Evolutionary conservation across 495 filamentous ascomycete species (phyloP), one percentile per base, ranked within the genome.

Genomic region (Penicillium robsamsonii): DNA sequence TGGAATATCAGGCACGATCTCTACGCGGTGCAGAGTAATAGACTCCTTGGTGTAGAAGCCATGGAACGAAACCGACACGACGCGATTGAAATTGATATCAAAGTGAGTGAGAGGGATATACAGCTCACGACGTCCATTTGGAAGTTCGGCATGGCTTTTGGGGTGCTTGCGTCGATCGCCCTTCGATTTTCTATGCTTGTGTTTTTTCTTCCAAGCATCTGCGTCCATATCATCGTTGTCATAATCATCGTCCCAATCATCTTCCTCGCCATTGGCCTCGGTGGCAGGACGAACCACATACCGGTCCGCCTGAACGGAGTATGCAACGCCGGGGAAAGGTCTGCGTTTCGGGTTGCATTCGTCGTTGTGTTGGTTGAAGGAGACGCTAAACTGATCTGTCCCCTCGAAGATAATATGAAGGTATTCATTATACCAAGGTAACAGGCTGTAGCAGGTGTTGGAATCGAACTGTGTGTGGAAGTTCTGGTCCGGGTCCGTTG

Each of bases 61-160:
- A 60, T 84, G 81, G 41, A 92, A 75, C 2, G 83, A 83, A 48
- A 92, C 74, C 4, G 87, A 87, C 40, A 90, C 77, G 20, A 78
- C 64, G 4, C 82, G 78, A 35, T 69, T 72, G 2, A 81, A 79
- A 64, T 89, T 75, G 57, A 91, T 78, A 56, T 77, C 71, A 74
- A 92, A 92, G 68, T 92, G 89, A 29, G 73, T 75, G n/a, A 92
- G 66, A 0, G 89, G 89, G 46, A 91, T 82, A 67, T 88, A 91
- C 61, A 91, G 84, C 60, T 90, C 84, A 0, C 52, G 52, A 20
- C 13, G 52, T 7, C 52, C 52, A 1, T 15, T 1, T n/a, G 43
- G 52, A 3, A 40, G 46, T 2, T 3, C 13, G 5, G 42, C 7
- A 22, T n/a, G 46, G 7, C 22, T 31, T n/a, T 46, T 37, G 6